phyloP scores from a whole-genome alignment of 148 eudicot species.

The Euryodendron excelsum region DNA sequence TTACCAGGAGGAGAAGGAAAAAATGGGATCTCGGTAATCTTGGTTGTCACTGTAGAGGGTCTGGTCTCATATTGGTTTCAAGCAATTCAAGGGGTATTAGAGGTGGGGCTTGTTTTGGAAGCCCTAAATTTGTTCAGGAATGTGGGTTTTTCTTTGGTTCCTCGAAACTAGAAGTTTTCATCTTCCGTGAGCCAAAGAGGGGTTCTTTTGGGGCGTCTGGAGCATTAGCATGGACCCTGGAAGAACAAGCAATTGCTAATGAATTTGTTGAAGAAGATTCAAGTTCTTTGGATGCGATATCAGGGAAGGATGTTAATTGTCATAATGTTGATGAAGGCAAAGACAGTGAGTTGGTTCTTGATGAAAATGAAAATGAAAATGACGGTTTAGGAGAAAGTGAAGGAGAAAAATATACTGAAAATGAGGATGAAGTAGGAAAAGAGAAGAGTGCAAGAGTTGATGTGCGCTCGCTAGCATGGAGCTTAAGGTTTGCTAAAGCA shows the following conservation, averaged over 20 bases:
- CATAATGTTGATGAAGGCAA: constrained; percentile 13
- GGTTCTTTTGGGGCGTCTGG: constrained; percentile 22
- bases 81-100: constrained; percentile 20
- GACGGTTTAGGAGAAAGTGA: not conserved
- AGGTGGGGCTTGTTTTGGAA: constrained; percentile 18
- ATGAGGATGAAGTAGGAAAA: constrained; percentile 13
- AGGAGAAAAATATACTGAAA: constrained; percentile 8
- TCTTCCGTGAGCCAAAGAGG: constrained; percentile 21
- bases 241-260: constrained; percentile 38
- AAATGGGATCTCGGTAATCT: constrained; percentile 22
- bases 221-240: constrained; percentile 48
- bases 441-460: constrained; percentile 35
- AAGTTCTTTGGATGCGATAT: constrained; percentile 20
- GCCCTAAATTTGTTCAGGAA: constrained; percentile 19
- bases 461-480: constrained; percentile 52
- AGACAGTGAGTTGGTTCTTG: constrained; percentile 13
- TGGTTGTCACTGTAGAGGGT: constrained; percentile 13
- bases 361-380: constrained; percentile 19
- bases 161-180: constrained; percentile 13
- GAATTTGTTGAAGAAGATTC: constrained; percentile 31
- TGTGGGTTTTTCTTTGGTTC: constrained; percentile 24
- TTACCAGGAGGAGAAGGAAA: constrained; percentile 38
- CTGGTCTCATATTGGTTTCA: constrained; percentile 21
- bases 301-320: constrained; percentile 17
- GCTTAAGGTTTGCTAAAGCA: constrained; percentile 50